Evolutionary conservation across 441 rosid species (phyloP).

Genomic region (Eruca vesicaria): DNA sequence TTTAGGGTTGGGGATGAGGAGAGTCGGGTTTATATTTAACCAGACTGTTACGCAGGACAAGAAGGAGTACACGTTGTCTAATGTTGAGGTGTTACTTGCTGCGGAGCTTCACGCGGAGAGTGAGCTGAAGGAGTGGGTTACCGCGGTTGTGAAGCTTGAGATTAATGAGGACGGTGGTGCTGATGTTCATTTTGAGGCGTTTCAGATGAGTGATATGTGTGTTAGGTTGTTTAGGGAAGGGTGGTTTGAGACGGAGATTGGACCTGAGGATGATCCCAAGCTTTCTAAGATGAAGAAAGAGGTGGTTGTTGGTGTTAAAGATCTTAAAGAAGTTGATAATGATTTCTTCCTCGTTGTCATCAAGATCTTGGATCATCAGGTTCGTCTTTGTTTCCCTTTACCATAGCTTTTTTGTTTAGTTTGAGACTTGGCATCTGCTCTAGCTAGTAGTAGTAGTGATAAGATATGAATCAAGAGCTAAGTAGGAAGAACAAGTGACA

Average conservation of each 20-base stretch:
- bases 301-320: conserved; percentile 93
- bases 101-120: conserved; percentile 83
- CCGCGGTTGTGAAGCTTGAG: conserved; percentile 88
- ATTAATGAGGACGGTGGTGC: conserved; percentile 84
- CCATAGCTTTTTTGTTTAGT: no score
- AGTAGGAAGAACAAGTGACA: no score
- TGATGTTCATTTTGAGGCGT: conserved; percentile 94
- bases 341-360: conserved; percentile 96
- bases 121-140: conserved; percentile 89
- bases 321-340: conserved; percentile 87
- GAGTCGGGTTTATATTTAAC: conserved; percentile 83
- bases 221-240: conserved; percentile 81
- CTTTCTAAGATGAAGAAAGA: conserved; percentile 86
- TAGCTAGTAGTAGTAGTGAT: background rate
- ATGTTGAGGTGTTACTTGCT: conserved; percentile 74
- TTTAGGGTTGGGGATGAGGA: conserved; percentile 79
- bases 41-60: conserved; percentile 79
- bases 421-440: background rate
- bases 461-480: background rate
- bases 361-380: conserved; percentile 94
- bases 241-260: conserved; percentile 80
- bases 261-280: conserved; percentile 75
- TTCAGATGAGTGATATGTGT: conserved; percentile 97
- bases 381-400: conserved; percentile 25
- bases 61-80: conserved; percentile 75